Evolutionary conservation across 73 alveolate genomes (phyloP), one percentile per base, ranked within the genome.

Genomic region (Paramecium sexaurelia): DNA sequence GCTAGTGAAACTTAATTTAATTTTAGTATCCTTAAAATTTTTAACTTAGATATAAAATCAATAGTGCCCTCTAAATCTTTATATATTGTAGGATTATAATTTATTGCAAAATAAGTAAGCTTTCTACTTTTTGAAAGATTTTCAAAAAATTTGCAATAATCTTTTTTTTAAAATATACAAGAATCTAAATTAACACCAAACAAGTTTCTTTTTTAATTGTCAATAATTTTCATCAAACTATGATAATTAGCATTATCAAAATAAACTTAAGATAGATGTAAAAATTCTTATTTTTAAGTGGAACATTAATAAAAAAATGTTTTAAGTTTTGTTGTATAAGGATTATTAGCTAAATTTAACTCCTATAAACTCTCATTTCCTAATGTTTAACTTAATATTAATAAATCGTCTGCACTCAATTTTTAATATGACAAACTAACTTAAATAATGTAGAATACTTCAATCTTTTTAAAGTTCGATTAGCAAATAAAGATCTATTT

Each of bases 351-450:
- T 78, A 78, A 39, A 26, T 78, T 78, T 40, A 78, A 20, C 41
- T 78, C 90, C 33, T 78, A 22, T 3, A 78, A 26, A 11, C 73
- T 43, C 41, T 78, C 90, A 39, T 24, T 41, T 19, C 71, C 68
- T 9, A 78, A 10, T 2, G 90, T 40, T 45, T 78, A 78, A 41
- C 61, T 24, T 78, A 78, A 10, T 17, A 78, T 78, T 7, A 78
- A 78, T 39, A 78, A 45, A 78, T 78, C 90, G 24, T 78, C 90
- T 37, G 90, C 90, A 78, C 90, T 78, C 27, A 78, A 78, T 41
- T 78, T 78, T 17, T 39, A 24, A 41, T 78, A 41, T 0, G 75
- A 41, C 36, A 78, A 61, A 78, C 90, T 78, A 41, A 22, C 19
- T n/a, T 37, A 36, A 22, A 24, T 24, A 43, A 40, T 0, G n/a